Evolutionary conservation across 768 basidiomycete species (phyloP).

Genomic region (Chlorophyllum brunneum): DNA sequence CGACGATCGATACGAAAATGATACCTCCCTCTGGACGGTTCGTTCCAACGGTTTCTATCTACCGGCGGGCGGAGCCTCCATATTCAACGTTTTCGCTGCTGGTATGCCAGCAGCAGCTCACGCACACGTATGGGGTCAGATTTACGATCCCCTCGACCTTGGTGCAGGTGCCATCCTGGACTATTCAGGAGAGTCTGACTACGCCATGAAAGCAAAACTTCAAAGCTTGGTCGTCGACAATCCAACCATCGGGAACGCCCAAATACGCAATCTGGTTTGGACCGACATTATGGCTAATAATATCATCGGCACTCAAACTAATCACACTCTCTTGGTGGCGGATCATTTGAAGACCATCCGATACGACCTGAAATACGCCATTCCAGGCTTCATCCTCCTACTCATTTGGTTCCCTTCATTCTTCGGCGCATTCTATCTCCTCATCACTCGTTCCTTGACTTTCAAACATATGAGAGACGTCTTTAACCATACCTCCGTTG

Average conservation of each 20-base stretch:
- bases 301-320: background rate
- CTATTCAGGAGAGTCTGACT: background rate
- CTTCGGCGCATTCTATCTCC: background rate
- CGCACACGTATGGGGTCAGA: background rate
- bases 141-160: background rate
- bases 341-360: background rate
- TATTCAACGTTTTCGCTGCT: background rate
- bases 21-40: slow-evolving; percentile 8
- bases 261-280: slow-evolving; percentile 8
- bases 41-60: slow-evolving; percentile 1
- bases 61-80: slow-evolving; percentile 5
- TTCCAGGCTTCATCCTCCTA: slow-evolving; percentile 9
- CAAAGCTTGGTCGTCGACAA: background rate
- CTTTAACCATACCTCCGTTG: slow-evolving; percentile 5
- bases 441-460: slow-evolving; percentile 6
- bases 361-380: slow-evolving; percentile 6
- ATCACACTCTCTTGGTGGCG: background rate
- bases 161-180: background rate
- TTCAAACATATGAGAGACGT: slow-evolving; percentile 5
- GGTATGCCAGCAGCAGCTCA: slow-evolving; percentile 1
- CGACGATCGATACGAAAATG: slow-evolving; percentile 8
- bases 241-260: slow-evolving; percentile 2
- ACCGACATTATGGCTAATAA: slow-evolving; percentile 9
- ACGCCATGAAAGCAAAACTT: background rate
- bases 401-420: slow-evolving; percentile 8